Conservation (phyloP, 768 basidiomycete species). For the Mrakia blollopis region DNA sequence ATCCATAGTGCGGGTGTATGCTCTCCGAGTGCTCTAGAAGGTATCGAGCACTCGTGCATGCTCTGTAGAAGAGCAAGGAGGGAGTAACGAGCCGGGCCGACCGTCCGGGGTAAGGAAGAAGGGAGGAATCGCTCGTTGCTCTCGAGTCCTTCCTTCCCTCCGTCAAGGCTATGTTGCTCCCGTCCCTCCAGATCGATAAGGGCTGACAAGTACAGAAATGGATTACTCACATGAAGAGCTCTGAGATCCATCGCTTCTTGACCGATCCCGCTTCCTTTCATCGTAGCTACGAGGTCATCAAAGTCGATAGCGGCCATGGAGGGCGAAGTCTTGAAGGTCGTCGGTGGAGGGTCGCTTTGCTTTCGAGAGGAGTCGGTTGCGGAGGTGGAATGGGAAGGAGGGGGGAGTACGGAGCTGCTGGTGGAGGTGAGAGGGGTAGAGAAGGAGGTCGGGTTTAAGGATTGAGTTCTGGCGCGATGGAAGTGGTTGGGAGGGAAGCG, state of each 20-base stretch:
- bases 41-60: background rate
- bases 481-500: too few species aligned
- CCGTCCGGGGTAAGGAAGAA: background rate
- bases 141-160: background rate
- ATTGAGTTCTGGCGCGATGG: too few species aligned
- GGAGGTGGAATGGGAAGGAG: too few species aligned
- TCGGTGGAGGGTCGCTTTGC: too few species aligned
- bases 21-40: too few species aligned
- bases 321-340: too few species aligned
- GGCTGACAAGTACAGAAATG: background rate
- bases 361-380: too few species aligned
- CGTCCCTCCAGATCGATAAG: background rate
- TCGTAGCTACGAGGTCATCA: constrained; percentile 31
- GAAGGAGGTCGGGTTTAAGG: too few species aligned
- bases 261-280: constrained; percentile 30
- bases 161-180: background rate
- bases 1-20: background rate
- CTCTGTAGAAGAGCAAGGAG: background rate
- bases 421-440: too few species aligned
- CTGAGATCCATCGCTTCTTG: constrained; percentile 28
- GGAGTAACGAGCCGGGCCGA: background rate
- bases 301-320: constrained; percentile 29
- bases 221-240: constrained; percentile 25
- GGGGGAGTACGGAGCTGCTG: too few species aligned
- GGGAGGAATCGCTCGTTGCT: background rate